Conservation (phyloP, 495 filamentous ascomycete genomes). For the Aspergillus cristatus region DNA sequence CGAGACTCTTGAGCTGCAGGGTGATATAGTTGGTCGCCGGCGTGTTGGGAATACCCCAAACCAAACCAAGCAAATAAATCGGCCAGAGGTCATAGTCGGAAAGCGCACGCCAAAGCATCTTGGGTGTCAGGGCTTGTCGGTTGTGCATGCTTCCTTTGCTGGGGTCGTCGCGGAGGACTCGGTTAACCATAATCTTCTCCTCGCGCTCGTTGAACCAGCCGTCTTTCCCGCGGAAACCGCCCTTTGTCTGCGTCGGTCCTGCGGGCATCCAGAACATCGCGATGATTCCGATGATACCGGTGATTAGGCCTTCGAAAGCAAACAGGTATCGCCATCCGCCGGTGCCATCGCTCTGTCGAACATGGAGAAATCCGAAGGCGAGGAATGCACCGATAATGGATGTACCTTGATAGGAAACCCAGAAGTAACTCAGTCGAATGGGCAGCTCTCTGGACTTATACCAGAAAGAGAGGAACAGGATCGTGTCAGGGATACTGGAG, state of each 20-base stretch:
- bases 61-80: slow-evolving; percentile 55
- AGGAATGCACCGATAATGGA: slow-evolving; percentile 60
- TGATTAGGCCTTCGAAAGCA: slow-evolving; percentile 43
- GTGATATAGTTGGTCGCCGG: slow-evolving; percentile 53
- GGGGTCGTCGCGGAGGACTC: slow-evolving; percentile 66
- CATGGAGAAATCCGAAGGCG: slow-evolving; percentile 62
- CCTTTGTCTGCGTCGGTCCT: slow-evolving; percentile 61
- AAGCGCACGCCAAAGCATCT: slow-evolving; percentile 46
- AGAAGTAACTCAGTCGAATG: slow-evolving; percentile 57
- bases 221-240: slow-evolving; percentile 57
- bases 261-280: slow-evolving; percentile 62
- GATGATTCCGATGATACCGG: slow-evolving; percentile 53
- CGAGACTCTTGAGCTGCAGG: slow-evolving; percentile 46
- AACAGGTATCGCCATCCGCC: slow-evolving; percentile 72
- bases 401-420: slow-evolving; percentile 59
- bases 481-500: slow-evolving; percentile 37
- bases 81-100: slow-evolving; percentile 67
- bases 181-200: slow-evolving; percentile 62
- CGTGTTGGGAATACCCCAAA: slow-evolving; percentile 43
- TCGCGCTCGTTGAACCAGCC: slow-evolving; percentile 65
- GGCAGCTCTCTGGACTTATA: slow-evolving; percentile 63
- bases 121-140: slow-evolving; percentile 50
- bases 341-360: slow-evolving; percentile 47
- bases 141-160: slow-evolving; percentile 55
- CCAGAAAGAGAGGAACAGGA: slow-evolving; percentile 70